Conservation (phyloP, 73 alveolate genomes). For the Paramecium biaurelia region DNA sequence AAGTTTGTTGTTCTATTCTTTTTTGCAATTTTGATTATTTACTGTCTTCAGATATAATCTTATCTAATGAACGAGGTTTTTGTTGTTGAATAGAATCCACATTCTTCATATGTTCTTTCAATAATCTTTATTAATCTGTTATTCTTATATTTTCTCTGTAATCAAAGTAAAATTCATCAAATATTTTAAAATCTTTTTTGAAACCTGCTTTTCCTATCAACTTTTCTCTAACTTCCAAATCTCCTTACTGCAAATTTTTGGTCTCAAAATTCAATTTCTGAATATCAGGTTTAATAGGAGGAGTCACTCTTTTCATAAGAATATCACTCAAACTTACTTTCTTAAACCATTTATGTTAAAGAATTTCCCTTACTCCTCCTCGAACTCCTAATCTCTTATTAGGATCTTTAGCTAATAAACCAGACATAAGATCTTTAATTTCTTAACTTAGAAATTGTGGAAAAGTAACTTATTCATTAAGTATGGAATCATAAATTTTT, state of each 20-base stretch:
- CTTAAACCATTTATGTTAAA: constrained; percentile 80
- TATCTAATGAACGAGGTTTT: constrained; percentile 34
- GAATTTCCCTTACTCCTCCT: constrained; percentile 74
- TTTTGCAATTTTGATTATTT: background rate
- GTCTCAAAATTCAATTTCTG: constrained; percentile 44
- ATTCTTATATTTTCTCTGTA: background rate
- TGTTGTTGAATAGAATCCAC: background rate
- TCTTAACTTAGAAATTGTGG: constrained; percentile 59
- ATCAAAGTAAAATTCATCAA: constrained; percentile 36
- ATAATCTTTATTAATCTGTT: background rate
- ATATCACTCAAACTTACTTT: constrained; percentile 61
- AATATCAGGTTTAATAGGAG: constrained; percentile 57
- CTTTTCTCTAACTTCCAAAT: constrained; percentile 53
- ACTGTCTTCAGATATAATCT: background rate
- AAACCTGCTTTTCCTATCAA: constrained; percentile 20
- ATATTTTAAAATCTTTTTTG: constrained; percentile 21
- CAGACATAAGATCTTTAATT: constrained; percentile 73
- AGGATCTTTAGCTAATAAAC: constrained; percentile 83
- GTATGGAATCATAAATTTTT: constrained; percentile 72
- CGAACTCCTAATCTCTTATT: constrained; percentile 75
- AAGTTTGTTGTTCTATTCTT: background rate
- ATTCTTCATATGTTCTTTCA: background rate
- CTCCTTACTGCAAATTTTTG: constrained; percentile 30
- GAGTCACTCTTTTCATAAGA: constrained; percentile 23
- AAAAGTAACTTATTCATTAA: constrained; percentile 63